Conservation (phyloP, 2,329 filamentous ascomycete genomes). For the Mariannaea sp. region DNA sequence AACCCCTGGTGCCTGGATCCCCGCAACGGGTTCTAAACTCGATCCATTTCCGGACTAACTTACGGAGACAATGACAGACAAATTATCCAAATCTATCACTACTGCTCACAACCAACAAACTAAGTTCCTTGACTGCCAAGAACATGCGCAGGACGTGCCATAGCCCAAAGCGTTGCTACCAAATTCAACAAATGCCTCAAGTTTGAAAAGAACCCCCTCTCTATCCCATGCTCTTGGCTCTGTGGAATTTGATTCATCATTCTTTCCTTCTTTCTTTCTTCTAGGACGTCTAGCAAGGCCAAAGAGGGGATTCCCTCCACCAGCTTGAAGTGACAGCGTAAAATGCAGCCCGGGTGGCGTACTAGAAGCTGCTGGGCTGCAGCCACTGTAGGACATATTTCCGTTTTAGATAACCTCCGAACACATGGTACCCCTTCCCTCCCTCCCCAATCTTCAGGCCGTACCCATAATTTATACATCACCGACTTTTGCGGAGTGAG, state of each 20-base stretch:
- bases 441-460: neutral
- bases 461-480: constrained; percentile 7
- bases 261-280: neutral
- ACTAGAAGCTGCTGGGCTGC: neutral
- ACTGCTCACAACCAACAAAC: neutral
- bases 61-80: no score
- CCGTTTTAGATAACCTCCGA: neutral
- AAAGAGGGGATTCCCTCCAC: neutral
- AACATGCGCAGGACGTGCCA: neutral
- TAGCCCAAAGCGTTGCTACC: neutral
- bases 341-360: neutral
- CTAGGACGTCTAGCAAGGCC: neutral
- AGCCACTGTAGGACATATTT: neutral
- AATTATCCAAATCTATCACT: neutral
- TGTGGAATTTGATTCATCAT: no score
- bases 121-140: neutral
- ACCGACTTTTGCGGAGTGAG: neutral
- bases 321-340: constrained; percentile 2
- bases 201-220: neutral
- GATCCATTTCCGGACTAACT: neutral
- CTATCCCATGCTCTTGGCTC: no score
- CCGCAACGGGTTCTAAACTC: constrained; percentile 1
- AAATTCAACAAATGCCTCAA: neutral
- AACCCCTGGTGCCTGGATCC: constrained; percentile 5
- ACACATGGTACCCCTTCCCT: neutral